Base-by-base conservation (phyloP, 495 filamentous ascomycete species). In the Hypoxylon perforatum region DNA sequence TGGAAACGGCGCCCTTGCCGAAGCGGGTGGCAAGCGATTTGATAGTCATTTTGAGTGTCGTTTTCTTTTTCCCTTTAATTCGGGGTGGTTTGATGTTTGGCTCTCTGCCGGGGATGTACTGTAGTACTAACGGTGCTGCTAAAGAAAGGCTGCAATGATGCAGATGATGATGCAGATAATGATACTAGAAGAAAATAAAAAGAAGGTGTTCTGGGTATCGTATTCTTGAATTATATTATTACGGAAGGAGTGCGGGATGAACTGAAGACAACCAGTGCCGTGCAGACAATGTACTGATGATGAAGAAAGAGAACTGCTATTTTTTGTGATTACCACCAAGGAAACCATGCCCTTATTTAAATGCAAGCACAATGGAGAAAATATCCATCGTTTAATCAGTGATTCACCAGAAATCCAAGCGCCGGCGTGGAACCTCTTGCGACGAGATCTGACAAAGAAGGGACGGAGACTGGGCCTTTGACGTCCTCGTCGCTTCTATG, bases 1-100 rank as follows among this genome's bases (percentile, higher is more conserved):
- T 73, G 25, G 71, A 70, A 7, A 63, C 65, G 58, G 73, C 73
- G 23, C 71, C 69, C 49, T 75, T 75, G 65, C 73, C 71, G 38
- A 70, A 62, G 47, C 65, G 67, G 21, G 47, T 65, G 52, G 57
- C 52, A 39, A 72, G 3, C 0, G 72, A 70, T 42, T 69, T 70
- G 15, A 75, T 38, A 42, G 58, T 49, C 72, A 75, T 75, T 21
- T 50, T 65, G n/a, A n/a, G n/a, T 41, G 25, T 1, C 35, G 50
- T 45, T 3, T 22, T 39, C 47, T 38, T 17, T 41, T 45, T 36
- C 25, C n/a, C n/a, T 28, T 28, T 7, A 7, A 28, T 28, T 28
- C 7, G 25, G 3, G 25, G 3, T 33, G 3, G 23, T 44, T 33
- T 42, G 18, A 3, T 56, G 9, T 46, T 14, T 50, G 14, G 25